Evolutionary conservation across 768 basidiomycete species (phyloP), one percentile per base, ranked within the genome.

Genomic region (Trametes gibbosa): DNA sequence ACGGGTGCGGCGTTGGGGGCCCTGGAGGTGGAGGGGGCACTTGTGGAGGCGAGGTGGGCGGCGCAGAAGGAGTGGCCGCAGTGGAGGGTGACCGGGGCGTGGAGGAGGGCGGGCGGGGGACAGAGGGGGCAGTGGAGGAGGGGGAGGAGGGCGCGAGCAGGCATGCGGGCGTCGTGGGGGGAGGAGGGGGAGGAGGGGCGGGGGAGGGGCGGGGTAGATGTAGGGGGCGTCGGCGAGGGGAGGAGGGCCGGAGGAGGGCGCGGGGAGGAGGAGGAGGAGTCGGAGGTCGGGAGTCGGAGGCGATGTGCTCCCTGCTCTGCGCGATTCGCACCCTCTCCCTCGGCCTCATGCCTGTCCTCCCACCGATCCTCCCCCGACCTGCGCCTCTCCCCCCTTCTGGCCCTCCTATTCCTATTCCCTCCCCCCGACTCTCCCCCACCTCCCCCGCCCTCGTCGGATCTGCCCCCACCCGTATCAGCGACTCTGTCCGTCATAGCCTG

Each of bases 11-110:
- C 10, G 49, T 35, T 32, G 34, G 65, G 23, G 6, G 61, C 55
- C 21, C 43, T 62, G 53, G 60, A 58, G 52, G 64, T 23, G 16
- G 65, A 62, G 39, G 64, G 48, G 13, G 59, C 41, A 46, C 57
- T 25, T 19, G 29, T n/a, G 21, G 48, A 17, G 37, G 34, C 54
- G 55, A 79, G 64, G 59, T 69, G 62, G 75, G 65, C 45, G 0
- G 83, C 71, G 66, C 93, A 97, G 62, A 95, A 62, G 21, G 92
- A 80, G 69, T 97, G 94, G 53, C 94, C 94, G 68, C 94, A 97
- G 65, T 77, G 81, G 40, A 96, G 84, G 9, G 77, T 81, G 35
- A 81, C 74, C 2, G 86, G 85, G 3, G 74, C 68, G 23, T 65
- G 57, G 23, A 86, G 75, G 53, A 73, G 55, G 23, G 70, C 40